Evolutionary conservation across 1,284 basidiomycete species (phyloP), one percentile per base, ranked within the genome.

Genomic region (Ustilago tritici): DNA sequence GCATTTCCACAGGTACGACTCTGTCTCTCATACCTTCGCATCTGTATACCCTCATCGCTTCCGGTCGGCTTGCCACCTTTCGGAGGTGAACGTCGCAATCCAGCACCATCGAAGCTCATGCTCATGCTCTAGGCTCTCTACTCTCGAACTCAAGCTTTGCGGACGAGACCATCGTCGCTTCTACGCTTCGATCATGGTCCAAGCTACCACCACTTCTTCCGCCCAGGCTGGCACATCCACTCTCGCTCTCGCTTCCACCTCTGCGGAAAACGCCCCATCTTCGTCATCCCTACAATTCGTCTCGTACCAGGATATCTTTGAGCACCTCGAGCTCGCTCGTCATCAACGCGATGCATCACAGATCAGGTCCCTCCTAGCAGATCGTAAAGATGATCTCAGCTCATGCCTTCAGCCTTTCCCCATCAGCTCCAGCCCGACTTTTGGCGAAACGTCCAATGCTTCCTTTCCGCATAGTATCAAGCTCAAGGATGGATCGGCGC

Each of bases 401-500:
- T 66, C 65, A 19, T 83, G 79, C 43, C 69, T 78, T 15, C 71
- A 72, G 49, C 62, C 76, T 14, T 77, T 79, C 14, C 64, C 72
- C 10, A 31, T 62, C 52, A 8, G 50, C 50, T 14, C 54, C 47
- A 43, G 31, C 55, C 41, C 65, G 61, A 47, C 46, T 32, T 38
- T 58, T 34, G 50, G 56, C 56, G 19, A 59, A 31, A 12, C 68
- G 28, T 15, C 50, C 14, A 40, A 59, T 15, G 9, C 12, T 8
- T 17, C 28, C 53, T 66, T 65, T n/a, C 61, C 70, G 43, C n/a
- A 61, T 55, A 89, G 89, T 0, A 89, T 93, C 67, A 90, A 89
- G 5, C 88, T 93, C 23, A 81, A 88, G 19, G 92, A 93, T 83
- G 91, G 90, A 8, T 88, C 90, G 19, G 87, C 88, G 36, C 76